phyloP scores from a whole-genome alignment of 2,329 filamentous ascomycete species.

The Trichophyton schoenleinii region DNA sequence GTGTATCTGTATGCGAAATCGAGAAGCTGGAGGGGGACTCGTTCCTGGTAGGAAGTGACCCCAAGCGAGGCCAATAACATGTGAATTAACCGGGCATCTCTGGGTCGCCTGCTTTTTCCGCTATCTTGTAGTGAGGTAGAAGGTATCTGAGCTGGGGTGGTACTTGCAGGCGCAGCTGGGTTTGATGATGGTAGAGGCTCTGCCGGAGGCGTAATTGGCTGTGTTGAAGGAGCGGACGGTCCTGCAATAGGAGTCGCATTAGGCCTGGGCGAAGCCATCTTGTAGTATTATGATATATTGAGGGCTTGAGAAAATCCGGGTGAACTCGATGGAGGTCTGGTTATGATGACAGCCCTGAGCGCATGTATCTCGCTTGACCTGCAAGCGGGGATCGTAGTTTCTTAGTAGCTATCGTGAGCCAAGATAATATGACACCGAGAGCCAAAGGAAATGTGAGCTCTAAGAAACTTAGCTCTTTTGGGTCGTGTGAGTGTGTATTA shows the following conservation, averaged over 20 bases:
- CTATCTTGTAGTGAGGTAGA: constrained; percentile 35
- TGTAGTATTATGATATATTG: background rate
- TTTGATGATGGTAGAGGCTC: constrained; percentile 14
- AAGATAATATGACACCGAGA: background rate
- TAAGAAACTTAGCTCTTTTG: background rate
- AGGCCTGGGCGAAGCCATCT: constrained; percentile 11
- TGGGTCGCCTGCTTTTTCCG: constrained; percentile 36
- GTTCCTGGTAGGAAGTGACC: constrained; percentile 40
- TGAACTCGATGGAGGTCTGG: background rate
- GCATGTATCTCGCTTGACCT: background rate
- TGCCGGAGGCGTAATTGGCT: constrained; percentile 30
- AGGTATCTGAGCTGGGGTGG: constrained; percentile 26
- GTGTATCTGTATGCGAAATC: constrained; percentile 44
- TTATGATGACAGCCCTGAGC: background rate
- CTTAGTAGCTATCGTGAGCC: background rate
- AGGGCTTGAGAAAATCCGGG: too few relatives aligned
- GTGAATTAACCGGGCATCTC: constrained; percentile 40
- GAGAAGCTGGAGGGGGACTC: constrained; percentile 41
- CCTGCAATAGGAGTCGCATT: constrained; percentile 12
- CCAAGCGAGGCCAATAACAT: constrained; percentile 39
- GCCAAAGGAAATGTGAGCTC: background rate
- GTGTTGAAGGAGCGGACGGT: constrained; percentile 20
- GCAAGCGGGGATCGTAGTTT: background rate
- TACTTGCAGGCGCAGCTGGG: constrained; percentile 11
- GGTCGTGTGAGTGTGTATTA: background rate